Evolutionary conservation across 192 early-diverging fungal species (phyloP), one percentile per base, ranked within the genome.

Genomic region (Ambispora gerdemannii): DNA sequence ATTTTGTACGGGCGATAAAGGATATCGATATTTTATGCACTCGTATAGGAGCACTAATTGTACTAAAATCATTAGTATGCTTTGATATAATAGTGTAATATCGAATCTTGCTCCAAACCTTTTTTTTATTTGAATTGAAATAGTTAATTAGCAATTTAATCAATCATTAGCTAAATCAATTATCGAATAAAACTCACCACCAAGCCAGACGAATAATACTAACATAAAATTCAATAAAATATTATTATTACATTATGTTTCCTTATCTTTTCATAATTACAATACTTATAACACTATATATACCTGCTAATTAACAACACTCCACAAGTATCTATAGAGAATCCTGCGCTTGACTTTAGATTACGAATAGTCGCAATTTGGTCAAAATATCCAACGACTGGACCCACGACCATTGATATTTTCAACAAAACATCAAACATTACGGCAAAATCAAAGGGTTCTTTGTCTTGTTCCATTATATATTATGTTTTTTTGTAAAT

Each of bases 351-450:
- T 1, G 85, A 82, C 58, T 78, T 74, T 63, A 67, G 75, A 31
- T 67, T 73, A 49, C 74, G 65, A 67, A 84, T 77, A 31, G 81
- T 77, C 20, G 75, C 67, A 67, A 84, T 83, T 67, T 86, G 75
- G 58, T 87, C 83, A 64, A 87, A 71, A 74, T 87, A 87, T 27
- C 85, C 85, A 1, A 79, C 67, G 24, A 87, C 82, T 27, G 85
- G 85, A 0, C 83, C 82, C 50, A 84, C 50, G 13, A 82, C 80
- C 85, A 86, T 86, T 27, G 77, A 75, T 19, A 80, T 51, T 7
- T 77, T 43, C 38, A 43, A 43, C 7, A 43, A 15, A 10, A 15
- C 38, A 15, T 43, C 38, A 6, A 43, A 10, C 6, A 43, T 15
- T 43, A 43, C 15, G 38, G 38, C 7, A 6, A 43, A 43, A 43